Evolutionary conservation across 2,329 filamentous ascomycete genomes (phyloP).

Genomic region (Blastomyces percursus): DNA sequence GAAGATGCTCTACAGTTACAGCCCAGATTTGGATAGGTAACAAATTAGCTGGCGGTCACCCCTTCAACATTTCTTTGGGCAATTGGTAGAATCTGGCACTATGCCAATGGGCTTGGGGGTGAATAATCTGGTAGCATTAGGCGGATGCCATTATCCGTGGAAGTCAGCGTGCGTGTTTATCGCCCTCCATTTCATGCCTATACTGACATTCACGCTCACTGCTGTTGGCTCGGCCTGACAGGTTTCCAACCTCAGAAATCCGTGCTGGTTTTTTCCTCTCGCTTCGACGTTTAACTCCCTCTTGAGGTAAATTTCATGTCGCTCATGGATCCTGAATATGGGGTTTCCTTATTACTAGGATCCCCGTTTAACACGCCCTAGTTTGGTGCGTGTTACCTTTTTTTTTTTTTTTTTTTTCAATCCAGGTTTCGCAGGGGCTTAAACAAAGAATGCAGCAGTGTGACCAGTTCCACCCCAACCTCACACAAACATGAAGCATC

Average conservation of each 20-base stretch:
- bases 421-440: not conserved
- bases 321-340: not conserved
- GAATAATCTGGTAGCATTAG: not conserved
- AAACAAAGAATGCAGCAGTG: slow-evolving; percentile 2
- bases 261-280: not conserved
- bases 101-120: not conserved
- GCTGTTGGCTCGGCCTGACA: not conserved
- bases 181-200: not conserved
- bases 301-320: not conserved
- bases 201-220: not conserved
- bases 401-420: no score
- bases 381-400: not conserved
- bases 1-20: not conserved
- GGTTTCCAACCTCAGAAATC: not conserved
- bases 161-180: not conserved
- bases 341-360: not conserved
- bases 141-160: not conserved
- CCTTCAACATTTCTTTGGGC: not conserved
- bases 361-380: not conserved
- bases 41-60: not conserved
- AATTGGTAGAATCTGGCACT: not conserved
- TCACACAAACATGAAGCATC: not conserved
- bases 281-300: not conserved
- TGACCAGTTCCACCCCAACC: not conserved
- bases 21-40: not conserved